Evolutionary conservation across 2,329 filamentous ascomycete species (phyloP), one percentile per base, ranked within the genome.

Genomic region (Penicillium sp.): DNA sequence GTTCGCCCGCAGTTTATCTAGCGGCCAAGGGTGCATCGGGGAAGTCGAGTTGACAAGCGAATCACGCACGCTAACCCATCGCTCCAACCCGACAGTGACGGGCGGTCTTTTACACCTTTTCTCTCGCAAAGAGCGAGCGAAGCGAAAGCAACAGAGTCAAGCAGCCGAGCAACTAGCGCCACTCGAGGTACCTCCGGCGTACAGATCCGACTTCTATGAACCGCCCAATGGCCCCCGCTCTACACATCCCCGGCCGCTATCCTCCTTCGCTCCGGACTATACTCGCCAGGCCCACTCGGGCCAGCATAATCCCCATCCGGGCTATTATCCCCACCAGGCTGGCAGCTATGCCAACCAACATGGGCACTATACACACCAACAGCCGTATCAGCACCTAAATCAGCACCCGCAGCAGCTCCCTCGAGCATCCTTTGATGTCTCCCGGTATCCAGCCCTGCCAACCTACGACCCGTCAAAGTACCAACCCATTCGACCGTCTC

Each of bases 381-480:
- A 49, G 19, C 11, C 49, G 27, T 40, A 40, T 13, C 50, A 41
- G 11, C 14, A 40, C 16, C 37, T 14, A 14, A 7, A 19, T 31
- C 19, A 27, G 19, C n/a, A 14, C 50, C 61, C 59, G 50, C 58
- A 56, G 24, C 31, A 37, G 13, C 58, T 50, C 49, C 60, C 51
- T 40, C 66, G 62, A 53, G 41, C 60, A 31, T 68, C 66, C 13
- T 54, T 63, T 40, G 63, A 66, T 24, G 67, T 67, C n/a, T 70
- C 72, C 4, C 56, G 64, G 49, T 72, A 74, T 50, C 67, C 67
- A 43, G 54, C 59, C 31, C 40, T 75, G 14, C 70, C 73, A 27
- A 63, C 66, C 22, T 76, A 76, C 57, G 70, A 76, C 47, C 74
- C 74, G 1, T 75, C 73, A 16, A 66, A 63, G 39, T 76, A 75